phyloP scores from a whole-genome alignment of 257 asterid genomes.

The Hygrophila difformis region DNA sequence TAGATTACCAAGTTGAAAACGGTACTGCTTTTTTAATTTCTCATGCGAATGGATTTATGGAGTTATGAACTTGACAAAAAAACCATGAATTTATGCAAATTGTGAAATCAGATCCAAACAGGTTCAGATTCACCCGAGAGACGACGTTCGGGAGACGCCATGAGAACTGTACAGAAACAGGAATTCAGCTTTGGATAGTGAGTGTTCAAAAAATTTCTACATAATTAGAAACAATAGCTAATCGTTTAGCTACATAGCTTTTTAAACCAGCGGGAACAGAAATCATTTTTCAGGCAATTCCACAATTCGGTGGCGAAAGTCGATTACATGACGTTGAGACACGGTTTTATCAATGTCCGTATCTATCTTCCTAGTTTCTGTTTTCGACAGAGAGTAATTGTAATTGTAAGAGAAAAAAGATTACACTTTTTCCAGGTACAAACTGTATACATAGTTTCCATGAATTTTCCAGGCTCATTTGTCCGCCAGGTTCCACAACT shows the following conservation, averaged over 20 bases:
- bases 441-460: too few relatives aligned
- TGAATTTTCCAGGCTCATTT: slow-evolving; percentile 41
- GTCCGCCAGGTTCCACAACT: slow-evolving; percentile 20
- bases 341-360: slow-evolving; percentile 29
- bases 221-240: too few relatives aligned
- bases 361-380: not conserved
- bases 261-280: too few relatives aligned
- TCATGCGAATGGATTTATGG: too few relatives aligned
- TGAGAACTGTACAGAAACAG: slow-evolving; percentile 20
- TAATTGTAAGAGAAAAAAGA: too few relatives aligned
- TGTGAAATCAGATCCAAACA: slow-evolving; percentile 41
- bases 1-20: slow-evolving; percentile 37
- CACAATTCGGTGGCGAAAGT: slow-evolving; percentile 45
- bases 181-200: slow-evolving; percentile 37
- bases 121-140: slow-evolving; percentile 40
- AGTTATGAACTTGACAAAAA: too few relatives aligned
- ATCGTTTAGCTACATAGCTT: too few relatives aligned
- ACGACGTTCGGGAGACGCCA: slow-evolving; percentile 54
- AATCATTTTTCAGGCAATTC: slow-evolving; percentile 55
- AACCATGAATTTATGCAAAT: too few relatives aligned
- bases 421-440: too few relatives aligned
- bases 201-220: too few relatives aligned
- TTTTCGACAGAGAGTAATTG: too few relatives aligned
- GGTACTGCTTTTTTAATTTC: slow-evolving; percentile 31
- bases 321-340: slow-evolving; percentile 55